A percentile compares a stretch with the other conserved stretches of the same genome.
Evolutionary conservation across 2,329 filamentous ascomycete genomes (phyloP).

Genomic region (Penicillium rolfsii): DNA sequence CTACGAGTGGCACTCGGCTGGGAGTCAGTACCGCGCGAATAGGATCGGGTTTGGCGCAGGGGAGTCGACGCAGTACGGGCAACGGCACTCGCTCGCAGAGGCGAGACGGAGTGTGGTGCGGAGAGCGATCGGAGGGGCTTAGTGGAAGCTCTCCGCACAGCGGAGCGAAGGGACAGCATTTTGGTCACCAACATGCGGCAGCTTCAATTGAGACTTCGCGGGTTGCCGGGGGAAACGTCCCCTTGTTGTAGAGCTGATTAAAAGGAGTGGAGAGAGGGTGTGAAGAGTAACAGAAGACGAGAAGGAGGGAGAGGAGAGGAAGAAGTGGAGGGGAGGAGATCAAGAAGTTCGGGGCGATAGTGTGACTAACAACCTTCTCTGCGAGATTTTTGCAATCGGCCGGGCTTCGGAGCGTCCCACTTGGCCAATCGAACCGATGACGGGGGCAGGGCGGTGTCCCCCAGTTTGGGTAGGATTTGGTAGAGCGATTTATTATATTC

Average conservation of each 20-base stretch:
- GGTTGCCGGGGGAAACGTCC: constrained; percentile 23
- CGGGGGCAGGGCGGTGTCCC: constrained; percentile 22
- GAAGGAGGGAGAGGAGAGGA: not conserved
- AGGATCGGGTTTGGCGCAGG: constrained; percentile 43
- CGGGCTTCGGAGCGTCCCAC: constrained; percentile 30
- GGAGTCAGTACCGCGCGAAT: constrained; percentile 51
- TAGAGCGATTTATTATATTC: constrained; percentile 25
- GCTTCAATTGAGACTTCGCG: constrained; percentile 34
- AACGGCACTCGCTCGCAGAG: constrained; percentile 33
- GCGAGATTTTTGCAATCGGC: constrained; percentile 33
- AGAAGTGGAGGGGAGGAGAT: constrained; percentile 7
- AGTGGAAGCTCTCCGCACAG: constrained; percentile 50
- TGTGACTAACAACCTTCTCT: constrained; percentile 21
- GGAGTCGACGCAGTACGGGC: constrained; percentile 34
- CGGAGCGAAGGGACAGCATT: constrained; percentile 50
- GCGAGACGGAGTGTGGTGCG: constrained; percentile 40
- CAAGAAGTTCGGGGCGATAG: constrained; percentile 9
- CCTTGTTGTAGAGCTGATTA: constrained; percentile 12
- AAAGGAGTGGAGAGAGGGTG: constrained; percentile 11
- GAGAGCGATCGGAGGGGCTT: constrained; percentile 47
- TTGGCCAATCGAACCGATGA: constrained; percentile 16
- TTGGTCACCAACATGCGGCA: constrained; percentile 48
- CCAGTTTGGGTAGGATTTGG: not conserved
- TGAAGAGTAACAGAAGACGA: constrained; percentile 9
- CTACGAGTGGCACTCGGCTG: constrained; percentile 68